Evolutionary conservation across 1,284 basidiomycete species (phyloP).

Genomic region (Neotropicomus parvogracilis): DNA sequence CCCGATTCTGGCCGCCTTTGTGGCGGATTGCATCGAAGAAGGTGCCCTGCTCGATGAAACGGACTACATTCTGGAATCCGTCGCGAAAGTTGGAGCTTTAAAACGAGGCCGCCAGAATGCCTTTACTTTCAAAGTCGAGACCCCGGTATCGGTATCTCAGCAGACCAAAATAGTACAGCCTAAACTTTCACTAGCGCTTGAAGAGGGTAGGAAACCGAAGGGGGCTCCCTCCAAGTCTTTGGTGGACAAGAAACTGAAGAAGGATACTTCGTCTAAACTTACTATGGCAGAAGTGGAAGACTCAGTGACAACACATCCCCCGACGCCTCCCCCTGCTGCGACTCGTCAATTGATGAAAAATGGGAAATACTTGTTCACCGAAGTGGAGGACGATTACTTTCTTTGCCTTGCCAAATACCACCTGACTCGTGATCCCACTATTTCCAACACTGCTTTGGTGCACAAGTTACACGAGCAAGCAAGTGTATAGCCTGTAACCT

Average conservation of each 20-base stretch:
- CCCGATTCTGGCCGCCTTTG: conserved; percentile 49
- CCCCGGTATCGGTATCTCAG: background rate
- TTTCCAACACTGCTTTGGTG: conserved; percentile 32
- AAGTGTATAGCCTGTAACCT: conserved; percentile 1
- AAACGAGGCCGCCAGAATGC: conserved; percentile 24
- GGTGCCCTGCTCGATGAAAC: conserved; percentile 45
- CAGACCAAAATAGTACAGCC: conserved; percentile 9
- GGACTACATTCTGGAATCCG: conserved; percentile 31
- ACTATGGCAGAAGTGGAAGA: background rate
- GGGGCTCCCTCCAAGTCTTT: conserved; percentile 4
- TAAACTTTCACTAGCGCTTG: conserved; percentile 3
- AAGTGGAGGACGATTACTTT: conserved; percentile 45
- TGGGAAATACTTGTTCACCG: conserved; percentile 43
- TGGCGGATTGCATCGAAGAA: conserved; percentile 50
- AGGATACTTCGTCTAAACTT: background rate
- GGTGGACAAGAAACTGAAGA: conserved; percentile 12
- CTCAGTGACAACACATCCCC: conserved; percentile 30
- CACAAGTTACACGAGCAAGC: conserved; percentile 41
- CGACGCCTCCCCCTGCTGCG: conserved; percentile 44
- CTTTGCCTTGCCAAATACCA: conserved; percentile 34
- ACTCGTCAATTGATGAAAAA: conserved; percentile 22
- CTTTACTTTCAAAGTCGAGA: conserved; percentile 15
- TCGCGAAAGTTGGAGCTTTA: conserved; percentile 11
- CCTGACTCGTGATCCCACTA: conserved; percentile 38
- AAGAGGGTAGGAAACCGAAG: conserved; percentile 3